Base-by-base conservation (phyloP, 1,139 yeast genomes). In the Suhomyces anneliseae region DNA sequence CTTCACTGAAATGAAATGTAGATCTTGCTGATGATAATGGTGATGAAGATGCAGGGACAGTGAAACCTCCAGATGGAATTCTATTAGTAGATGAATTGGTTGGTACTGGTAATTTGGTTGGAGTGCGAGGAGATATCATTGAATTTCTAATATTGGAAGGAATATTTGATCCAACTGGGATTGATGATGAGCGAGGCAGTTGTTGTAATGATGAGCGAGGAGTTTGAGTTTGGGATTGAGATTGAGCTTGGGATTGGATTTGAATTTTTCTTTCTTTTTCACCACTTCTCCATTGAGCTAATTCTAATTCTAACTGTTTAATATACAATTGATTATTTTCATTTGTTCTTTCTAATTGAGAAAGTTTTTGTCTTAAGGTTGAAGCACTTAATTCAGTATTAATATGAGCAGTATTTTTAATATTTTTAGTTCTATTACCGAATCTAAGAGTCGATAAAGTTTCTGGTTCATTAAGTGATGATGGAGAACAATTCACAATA, bases 401-500 rank as follows among this genome's bases (percentile, higher is more conserved):
- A 38, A 85, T 74, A 61, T 81, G 83, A 6, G 90, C 87, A 49
- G 72, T 76, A 61, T 87, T 88, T 60, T 79, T 76, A 52, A 90
- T 86, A 40, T 70, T 72, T 65, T 87, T 88, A 9, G 96, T 95
- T 41, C 96, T 71, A 3, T 83, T 76, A 3, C 96, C 97, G 65
- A 90, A 89, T 45, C 96, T 67, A 46, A 90, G 68, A 0, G 96
- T 86, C 6, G 93, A 84, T 11, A 89, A 54, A 0, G 96, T 88
- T 60, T 90, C 96, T 15, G 69, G 62, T 48, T 78, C 85, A 59
- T 90, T 84, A 34, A 64, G 60, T 1, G 74, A 64, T 0, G 87
- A 78, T 0, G 93, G 89, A 0, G 96, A 87, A 54, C 96, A 87
- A 55, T 85, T 88, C 41, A 90, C 77, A 34, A 90, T 84, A 43